Evolutionary conservation across 2,329 filamentous ascomycete species (phyloP).

Genomic region (Alternaria arborescens): DNA sequence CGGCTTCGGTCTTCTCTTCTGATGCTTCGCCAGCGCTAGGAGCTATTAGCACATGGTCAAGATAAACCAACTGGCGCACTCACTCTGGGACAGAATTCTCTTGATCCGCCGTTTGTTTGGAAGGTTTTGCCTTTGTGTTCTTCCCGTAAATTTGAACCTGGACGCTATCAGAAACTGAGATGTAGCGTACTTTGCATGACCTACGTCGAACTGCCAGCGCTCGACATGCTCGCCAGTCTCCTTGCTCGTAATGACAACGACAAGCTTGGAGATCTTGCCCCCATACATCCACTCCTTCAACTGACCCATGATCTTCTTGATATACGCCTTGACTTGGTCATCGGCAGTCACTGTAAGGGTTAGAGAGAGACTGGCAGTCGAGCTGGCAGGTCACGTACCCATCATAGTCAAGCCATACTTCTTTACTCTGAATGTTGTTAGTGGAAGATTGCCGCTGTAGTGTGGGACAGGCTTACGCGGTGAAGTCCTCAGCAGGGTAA

Average conservation of each 20-base stretch:
- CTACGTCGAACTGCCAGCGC: conserved; percentile 96
- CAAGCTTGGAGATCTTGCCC: conserved; percentile 95
- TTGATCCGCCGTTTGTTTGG: conserved; percentile 66
- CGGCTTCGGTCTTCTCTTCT: conserved; percentile 83
- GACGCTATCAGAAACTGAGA: conserved; percentile 32
- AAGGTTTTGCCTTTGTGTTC: conserved; percentile 58
- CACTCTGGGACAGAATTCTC: conserved; percentile 72
- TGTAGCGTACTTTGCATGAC: conserved; percentile 45
- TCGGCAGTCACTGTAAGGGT: conserved; percentile 78
- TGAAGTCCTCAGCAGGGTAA: conserved; percentile 96
- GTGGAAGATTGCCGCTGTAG: not conserved
- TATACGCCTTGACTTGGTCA: conserved; percentile 98
- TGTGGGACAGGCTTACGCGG: conserved; percentile 67
- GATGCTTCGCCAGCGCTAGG: conserved; percentile 40
- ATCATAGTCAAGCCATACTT: conserved; percentile 99
- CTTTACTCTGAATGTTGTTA: conserved; percentile 71
- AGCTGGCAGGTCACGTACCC: conserved; percentile 58
- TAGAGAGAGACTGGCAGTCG: conserved; percentile 16
- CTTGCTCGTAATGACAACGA: conserved; percentile 96
- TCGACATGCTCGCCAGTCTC: conserved; percentile 97
- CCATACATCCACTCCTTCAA: conserved; percentile 97
- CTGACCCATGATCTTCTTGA: conserved; percentile 99
- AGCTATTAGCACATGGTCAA: conserved; percentile 28
- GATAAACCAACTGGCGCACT: conserved; percentile 26
- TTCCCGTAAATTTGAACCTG: conserved; percentile 67